Percentiles rank a stretch among this genome's conserved stretches.
phyloP scores from a whole-genome alignment of 2,329 filamentous ascomycete species.

The Colletotrichum falcatum region DNA sequence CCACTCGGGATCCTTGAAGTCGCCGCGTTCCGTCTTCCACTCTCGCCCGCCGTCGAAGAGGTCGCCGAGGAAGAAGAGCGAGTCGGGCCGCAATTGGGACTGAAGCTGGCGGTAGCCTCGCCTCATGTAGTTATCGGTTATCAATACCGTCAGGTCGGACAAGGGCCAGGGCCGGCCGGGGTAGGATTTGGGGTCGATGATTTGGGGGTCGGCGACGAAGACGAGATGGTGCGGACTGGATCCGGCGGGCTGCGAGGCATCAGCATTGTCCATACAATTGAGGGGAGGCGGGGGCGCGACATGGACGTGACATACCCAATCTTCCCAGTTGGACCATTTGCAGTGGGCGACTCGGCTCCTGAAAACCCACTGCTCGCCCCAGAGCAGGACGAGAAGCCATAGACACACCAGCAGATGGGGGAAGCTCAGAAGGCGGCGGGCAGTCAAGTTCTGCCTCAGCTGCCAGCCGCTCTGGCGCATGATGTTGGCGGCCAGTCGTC shows the following conservation, averaged over 20 bases:
- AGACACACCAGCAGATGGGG: constrained; percentile 75
- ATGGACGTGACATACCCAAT: constrained; percentile 76
- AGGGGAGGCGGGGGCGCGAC: background rate
- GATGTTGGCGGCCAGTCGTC: constrained; percentile 30
- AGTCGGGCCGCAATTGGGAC: constrained; percentile 81
- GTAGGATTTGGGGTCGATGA: constrained; percentile 96
- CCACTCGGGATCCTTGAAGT: constrained; percentile 71
- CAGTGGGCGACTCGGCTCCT: constrained; percentile 77
- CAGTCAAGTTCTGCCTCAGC: constrained; percentile 60
- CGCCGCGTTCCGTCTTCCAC: constrained; percentile 80
- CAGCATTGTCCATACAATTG: constrained; percentile 4
- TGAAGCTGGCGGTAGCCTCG: constrained; percentile 86
- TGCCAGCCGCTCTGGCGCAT: constrained; percentile 43
- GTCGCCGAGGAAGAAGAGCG: constrained; percentile 91
- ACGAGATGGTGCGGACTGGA: constrained; percentile 86
- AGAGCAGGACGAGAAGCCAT: constrained; percentile 84
- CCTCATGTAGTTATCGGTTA: constrained; percentile 92
- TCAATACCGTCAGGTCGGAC: constrained; percentile 62
- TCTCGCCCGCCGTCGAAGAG: constrained; percentile 96
- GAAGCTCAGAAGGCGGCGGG: constrained; percentile 68
- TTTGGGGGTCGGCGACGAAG: constrained; percentile 89
- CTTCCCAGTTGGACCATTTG: constrained; percentile 89
- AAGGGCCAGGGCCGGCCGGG: constrained; percentile 78
- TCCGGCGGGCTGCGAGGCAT: constrained; percentile 71
- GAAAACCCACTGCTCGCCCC: constrained; percentile 88